Evolutionary conservation across 2,329 filamentous ascomycete genomes (phyloP), one percentile per base, ranked within the genome.

Genomic region (Penicillium vulpinum): DNA sequence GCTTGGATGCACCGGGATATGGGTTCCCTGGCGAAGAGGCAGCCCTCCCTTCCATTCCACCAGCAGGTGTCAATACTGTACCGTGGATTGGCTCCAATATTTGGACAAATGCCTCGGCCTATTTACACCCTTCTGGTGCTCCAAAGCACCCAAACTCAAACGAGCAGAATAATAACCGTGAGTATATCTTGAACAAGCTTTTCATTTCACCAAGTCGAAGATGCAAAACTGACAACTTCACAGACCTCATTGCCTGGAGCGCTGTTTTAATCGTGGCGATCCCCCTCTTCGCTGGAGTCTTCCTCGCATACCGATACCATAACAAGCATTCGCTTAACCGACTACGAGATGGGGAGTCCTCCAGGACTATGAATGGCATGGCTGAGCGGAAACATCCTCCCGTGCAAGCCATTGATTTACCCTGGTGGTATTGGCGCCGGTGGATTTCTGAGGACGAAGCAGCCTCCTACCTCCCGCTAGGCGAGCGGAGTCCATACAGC

Each of bases 341-440:
- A 43, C 45, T 52, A 8, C 43, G 39, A 26, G 57, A 62, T 26
- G 40, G 51, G 35, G 60, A 62, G 21, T 63, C 62, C 5, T 58
- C 61, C 15, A 64, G 65, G 52, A 41, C 50, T 13, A 40, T 67
- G 31, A 55, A 64, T 33, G 63, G 47, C 8, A 58, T 59, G 46
- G 26, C 50, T 9, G 64, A 67, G 51, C 50, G 57, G 28, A 70
- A 69, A 54, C 33, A 55, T n/a, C 33, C 53, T n/a, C 53, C 57
- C 6, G 3, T 35, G 6, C 38, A 22, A 10, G 38, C 51, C 29
- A 49, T 31, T 15, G 51, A 59, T 16, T 51, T 62, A 16, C 59
- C 65, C 18, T 73, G 71, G 71, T 74, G 71, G 72, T 61, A 69
- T 54, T 71, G 63, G 68, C 65, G 61, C 15, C 62, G 68, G 55